phyloP scores from a whole-genome alignment of 1,139 yeast species.

The Candida glucosophila region DNA sequence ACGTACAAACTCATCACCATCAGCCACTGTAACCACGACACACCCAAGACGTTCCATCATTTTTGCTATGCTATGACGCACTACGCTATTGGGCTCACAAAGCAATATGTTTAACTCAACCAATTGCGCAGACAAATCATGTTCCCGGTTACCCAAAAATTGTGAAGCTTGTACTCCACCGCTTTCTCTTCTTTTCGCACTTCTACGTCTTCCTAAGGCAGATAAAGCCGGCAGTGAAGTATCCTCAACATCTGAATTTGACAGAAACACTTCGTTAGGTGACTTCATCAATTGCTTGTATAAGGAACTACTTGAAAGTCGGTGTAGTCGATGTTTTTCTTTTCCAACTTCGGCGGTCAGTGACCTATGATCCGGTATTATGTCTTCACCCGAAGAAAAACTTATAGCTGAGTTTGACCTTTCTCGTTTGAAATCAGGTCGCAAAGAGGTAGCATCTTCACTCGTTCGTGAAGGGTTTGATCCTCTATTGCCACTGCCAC shows the following conservation, averaged over 20 bases:
- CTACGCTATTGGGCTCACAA: constrained; percentile 84
- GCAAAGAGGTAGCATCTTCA: constrained; percentile 11
- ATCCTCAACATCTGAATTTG: constrained; percentile 67
- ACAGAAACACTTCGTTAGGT: constrained; percentile 46
- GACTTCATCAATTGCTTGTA: constrained; percentile 17
- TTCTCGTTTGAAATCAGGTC: constrained; percentile 22
- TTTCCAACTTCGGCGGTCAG: constrained; percentile 4
- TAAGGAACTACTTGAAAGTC: constrained; percentile 22
- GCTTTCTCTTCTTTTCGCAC: constrained; percentile 50
- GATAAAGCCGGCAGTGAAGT: constrained; percentile 41
- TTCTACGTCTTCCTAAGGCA: too few species aligned
- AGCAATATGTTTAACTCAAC: constrained; percentile 53
- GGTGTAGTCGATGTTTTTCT: constrained; percentile 7
- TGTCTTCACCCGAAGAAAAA: constrained; percentile 32
- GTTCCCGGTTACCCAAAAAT: constrained; percentile 6
- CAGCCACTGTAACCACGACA: constrained; percentile 67
- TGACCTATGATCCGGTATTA: constrained; percentile 10
- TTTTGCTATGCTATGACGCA: constrained; percentile 59
- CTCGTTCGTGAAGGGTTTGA: constrained; percentile 22
- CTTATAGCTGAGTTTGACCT: constrained; percentile 27
- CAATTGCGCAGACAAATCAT: constrained; percentile 17
- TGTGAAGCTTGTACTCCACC: constrained; percentile 24
- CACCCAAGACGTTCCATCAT: constrained; percentile 69
- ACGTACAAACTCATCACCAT: constrained; percentile 77
- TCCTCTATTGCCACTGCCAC: constrained; percentile 22